Percentiles rank a stretch among this genome's conserved stretches.
Evolutionary conservation across 75 land plant genomes (phyloP).

Genomic region (Pinus albicaulis): DNA sequence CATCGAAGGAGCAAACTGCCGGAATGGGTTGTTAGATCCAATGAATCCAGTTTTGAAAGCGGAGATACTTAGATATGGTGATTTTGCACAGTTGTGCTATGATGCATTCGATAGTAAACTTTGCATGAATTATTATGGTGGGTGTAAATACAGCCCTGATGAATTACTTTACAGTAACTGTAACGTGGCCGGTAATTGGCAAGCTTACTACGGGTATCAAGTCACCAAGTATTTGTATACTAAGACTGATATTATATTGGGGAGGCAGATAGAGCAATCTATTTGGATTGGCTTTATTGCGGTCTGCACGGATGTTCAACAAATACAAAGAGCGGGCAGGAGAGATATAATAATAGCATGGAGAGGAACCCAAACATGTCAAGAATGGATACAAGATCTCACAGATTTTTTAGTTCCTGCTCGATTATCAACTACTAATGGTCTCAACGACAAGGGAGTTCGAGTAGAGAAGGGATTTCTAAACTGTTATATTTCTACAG

Average conservation of each 20-base stretch:
- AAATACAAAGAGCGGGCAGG: not conserved
- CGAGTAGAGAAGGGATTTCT: not conserved
- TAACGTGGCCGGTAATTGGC: no score
- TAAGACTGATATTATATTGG: no score
- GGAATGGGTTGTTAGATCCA: constrained; percentile 23
- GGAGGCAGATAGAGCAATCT: not conserved
- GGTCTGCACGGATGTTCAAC: not conserved
- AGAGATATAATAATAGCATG: not conserved
- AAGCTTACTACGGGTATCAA: no score
- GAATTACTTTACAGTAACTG: no score
- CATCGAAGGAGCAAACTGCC: not conserved
- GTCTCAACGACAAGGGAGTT: not conserved
- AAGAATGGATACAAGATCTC: not conserved
- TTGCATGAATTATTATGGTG: constrained; percentile 12
- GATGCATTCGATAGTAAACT: constrained; percentile 22
- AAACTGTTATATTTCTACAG: not conserved
- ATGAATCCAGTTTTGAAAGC: constrained; percentile 15
- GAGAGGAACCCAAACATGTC: not conserved
- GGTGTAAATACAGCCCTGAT: constrained; percentile 13
- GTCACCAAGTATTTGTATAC: no score
- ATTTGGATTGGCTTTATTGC: no score
- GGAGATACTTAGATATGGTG: constrained; percentile 32
- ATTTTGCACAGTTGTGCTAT: constrained; percentile 23
- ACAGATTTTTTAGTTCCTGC: not conserved
- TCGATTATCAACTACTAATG: not conserved